Evolutionary conservation across 2,329 filamentous ascomycete species (phyloP).

Genomic region (Mariannaea elegans): DNA sequence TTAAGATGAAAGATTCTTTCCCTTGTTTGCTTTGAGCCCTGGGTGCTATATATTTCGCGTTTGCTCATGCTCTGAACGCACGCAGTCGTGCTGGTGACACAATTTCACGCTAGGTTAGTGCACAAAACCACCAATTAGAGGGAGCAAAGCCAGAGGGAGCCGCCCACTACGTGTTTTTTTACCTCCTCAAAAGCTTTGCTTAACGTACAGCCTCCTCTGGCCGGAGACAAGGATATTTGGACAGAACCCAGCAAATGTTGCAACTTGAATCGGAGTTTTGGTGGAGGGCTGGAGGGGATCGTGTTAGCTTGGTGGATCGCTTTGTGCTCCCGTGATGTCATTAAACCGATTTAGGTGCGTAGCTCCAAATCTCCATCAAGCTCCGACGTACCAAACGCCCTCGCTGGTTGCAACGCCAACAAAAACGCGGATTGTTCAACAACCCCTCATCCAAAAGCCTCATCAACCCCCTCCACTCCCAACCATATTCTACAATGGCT

Average conservation of each 20-base stretch:
- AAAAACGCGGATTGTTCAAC: slow-evolving; percentile 22
- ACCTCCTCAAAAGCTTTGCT: too few species aligned
- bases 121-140: too few species aligned
- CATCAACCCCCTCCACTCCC: slow-evolving; percentile 13
- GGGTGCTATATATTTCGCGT: too few species aligned
- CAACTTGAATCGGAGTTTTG: neutral
- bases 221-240: neutral
- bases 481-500: slow-evolving; percentile 42
- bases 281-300: slow-evolving; percentile 8
- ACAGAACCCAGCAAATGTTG: too few species aligned
- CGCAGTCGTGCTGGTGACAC: too few species aligned
- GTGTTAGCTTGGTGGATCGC: slow-evolving; percentile 17
- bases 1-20: too few species aligned
- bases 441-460: slow-evolving; percentile 6
- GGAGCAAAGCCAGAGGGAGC: too few species aligned
- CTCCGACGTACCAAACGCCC: neutral
- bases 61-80: too few species aligned
- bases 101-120: too few species aligned
- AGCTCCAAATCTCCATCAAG: slow-evolving; percentile 11
- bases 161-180: too few species aligned
- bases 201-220: too few species aligned
- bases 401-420: neutral
- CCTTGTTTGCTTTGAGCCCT: too few species aligned
- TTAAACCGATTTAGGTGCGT: slow-evolving; percentile 18
- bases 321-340: slow-evolving; percentile 35